Conservation (phyloP, 805 yeast genomes). For the Wickerhamomyces queroliae region DNA sequence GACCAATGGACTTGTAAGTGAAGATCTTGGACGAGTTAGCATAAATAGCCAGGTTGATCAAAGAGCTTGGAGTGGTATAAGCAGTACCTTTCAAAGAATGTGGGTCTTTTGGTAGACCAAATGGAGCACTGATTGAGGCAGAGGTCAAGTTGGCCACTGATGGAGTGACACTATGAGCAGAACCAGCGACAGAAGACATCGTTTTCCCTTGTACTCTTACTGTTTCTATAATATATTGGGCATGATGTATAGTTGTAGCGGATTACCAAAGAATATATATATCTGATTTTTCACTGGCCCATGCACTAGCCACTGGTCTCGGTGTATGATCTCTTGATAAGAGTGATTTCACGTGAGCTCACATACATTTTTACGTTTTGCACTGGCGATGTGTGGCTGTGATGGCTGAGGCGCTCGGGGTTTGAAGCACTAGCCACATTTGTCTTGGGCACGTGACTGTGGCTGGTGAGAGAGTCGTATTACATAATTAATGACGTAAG, state of each 20-base stretch:
- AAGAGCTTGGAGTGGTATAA: slow-evolving; percentile 49
- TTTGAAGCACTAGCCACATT: neutral
- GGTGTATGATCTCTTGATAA: neutral
- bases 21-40: slow-evolving; percentile 47
- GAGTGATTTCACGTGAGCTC: neutral
- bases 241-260: no score
- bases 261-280: neutral
- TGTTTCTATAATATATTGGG: neutral
- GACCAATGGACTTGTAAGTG: slow-evolving; percentile 64
- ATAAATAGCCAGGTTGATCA: slow-evolving; percentile 51
- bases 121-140: slow-evolving; percentile 43
- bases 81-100: slow-evolving; percentile 38
- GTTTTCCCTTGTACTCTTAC: neutral
- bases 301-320: neutral
- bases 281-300: neutral
- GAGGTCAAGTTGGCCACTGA: slow-evolving; percentile 26
- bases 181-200: slow-evolving; percentile 16
- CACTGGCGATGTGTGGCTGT: neutral
- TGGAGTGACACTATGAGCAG: slow-evolving; percentile 14
- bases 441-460: neutral
- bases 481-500: no score
- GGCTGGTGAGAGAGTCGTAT: neutral
- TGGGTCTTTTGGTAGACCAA: slow-evolving; percentile 59
- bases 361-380: neutral
- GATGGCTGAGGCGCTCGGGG: no score